Conservation (phyloP, 306 rosid genomes). For the Prinsepia uniflora region DNA sequence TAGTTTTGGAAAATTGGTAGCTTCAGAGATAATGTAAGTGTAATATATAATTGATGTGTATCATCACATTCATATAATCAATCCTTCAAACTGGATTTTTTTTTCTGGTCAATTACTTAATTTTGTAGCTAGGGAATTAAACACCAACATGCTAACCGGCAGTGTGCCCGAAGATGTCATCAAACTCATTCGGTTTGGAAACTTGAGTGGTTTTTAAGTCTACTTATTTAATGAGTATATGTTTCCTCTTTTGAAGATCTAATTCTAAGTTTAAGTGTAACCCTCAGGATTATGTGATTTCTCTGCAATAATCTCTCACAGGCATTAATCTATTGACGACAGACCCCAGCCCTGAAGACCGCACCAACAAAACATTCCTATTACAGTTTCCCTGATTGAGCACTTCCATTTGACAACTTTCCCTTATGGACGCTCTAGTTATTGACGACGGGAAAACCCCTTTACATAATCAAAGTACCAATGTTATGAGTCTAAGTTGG, state of each 20-base stretch:
- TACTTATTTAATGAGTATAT: not conserved
- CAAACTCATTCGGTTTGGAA: conserved; percentile 22
- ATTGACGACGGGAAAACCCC: too few relatives aligned
- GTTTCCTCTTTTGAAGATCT: not conserved
- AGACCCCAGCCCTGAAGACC: not conserved
- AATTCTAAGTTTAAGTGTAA: not conserved
- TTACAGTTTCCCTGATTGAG: too few relatives aligned
- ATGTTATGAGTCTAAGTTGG: too few relatives aligned
- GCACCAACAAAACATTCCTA: too few relatives aligned
- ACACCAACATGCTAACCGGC: conserved; percentile 24
- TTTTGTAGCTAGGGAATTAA: too few relatives aligned
- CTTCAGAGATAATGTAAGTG: not conserved
- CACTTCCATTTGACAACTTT: too few relatives aligned
- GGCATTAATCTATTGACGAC: conserved; percentile 10
- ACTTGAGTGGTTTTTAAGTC: conserved; percentile 22
- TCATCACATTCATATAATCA: too few relatives aligned
- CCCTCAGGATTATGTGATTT: not conserved
- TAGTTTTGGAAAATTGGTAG: conserved; percentile 26
- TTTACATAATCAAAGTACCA: too few relatives aligned
- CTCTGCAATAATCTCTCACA: conserved; percentile 11
- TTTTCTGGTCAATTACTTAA: too few relatives aligned
- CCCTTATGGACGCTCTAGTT: too few relatives aligned
- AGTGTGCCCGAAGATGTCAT: conserved; percentile 16
- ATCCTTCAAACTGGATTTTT: too few relatives aligned
- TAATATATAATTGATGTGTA: too few relatives aligned